These are phyloP conservation scores for Kitagawia praeruptora DNA, from an alignment of 129 eudicot species.

Conservation along the genomic window DNA sequence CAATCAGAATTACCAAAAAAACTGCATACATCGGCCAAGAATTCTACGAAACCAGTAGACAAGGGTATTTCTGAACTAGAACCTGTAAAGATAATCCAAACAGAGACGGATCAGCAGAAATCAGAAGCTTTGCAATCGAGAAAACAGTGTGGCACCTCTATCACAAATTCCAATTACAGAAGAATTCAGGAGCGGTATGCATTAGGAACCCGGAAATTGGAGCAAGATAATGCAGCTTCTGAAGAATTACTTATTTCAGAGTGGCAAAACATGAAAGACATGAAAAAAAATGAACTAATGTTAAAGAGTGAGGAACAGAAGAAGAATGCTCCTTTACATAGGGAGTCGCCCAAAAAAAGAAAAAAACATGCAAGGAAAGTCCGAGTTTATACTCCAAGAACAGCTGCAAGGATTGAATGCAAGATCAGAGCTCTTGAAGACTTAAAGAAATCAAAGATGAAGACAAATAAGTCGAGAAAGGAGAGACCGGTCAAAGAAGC, in stretches of 20 bases:
- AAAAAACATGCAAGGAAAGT: slow-evolving; percentile 29
- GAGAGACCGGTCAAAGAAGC: slow-evolving; percentile 21
- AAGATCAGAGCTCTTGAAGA: slow-evolving; percentile 58
- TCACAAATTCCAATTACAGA: slow-evolving; percentile 11
- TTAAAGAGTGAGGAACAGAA: slow-evolving; percentile 33
- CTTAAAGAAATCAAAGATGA: slow-evolving; percentile 44
- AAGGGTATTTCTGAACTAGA: slow-evolving; percentile 22
- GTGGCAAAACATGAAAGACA: slow-evolving; percentile 24
- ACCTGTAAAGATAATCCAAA: slow-evolving; percentile 18
- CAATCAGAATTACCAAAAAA: slow-evolving; percentile 3
- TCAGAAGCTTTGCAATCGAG: slow-evolving; percentile 8
- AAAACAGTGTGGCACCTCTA: slow-evolving; percentile 12
- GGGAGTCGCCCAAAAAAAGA: slow-evolving; percentile 15
- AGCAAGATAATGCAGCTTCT: slow-evolving; percentile 4
- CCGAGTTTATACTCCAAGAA: slow-evolving; percentile 40
- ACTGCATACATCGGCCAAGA: slow-evolving; percentile 17
- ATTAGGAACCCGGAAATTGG: slow-evolving; percentile 5
- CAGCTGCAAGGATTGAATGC: slow-evolving; percentile 41
- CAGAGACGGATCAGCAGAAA: slow-evolving; percentile 12
- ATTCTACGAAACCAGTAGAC: slow-evolving; percentile 13
- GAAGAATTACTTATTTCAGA: slow-evolving; percentile 14
- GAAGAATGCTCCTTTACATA: slow-evolving; percentile 20
- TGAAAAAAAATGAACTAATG: slow-evolving; percentile 28
- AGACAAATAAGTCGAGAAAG: slow-evolving; percentile 26
- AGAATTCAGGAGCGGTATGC: slow-evolving; percentile 8